Conservation (phyloP, 768 basidiomycete species). For the Tulasnella sp. region DNA sequence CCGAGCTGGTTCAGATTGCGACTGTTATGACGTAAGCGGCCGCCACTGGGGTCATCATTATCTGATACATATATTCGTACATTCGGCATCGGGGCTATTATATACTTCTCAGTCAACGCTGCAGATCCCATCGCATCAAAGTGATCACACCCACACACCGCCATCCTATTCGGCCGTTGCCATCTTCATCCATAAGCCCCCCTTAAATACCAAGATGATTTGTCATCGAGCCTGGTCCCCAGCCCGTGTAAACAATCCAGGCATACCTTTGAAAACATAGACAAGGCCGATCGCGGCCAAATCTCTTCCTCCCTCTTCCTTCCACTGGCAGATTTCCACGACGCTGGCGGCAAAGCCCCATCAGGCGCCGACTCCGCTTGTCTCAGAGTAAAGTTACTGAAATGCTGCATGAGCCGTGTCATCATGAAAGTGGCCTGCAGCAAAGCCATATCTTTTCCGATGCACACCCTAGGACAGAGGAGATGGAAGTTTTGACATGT, state of each 20-base stretch:
- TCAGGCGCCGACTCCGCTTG: constrained; percentile 13
- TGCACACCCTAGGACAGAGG: constrained; percentile 8
- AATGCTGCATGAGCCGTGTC: constrained; percentile 13
- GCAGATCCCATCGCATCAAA: too few species aligned
- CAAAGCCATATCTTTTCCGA: constrained; percentile 12
- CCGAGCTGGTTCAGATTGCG: not conserved
- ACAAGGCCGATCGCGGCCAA: constrained; percentile 13
- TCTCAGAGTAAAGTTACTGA: not conserved
- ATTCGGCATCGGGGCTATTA: too few species aligned
- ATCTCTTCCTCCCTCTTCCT: constrained; percentile 10
- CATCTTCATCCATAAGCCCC: constrained; percentile 16
- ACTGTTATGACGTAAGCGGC: not conserved
- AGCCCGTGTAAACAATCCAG: not conserved
- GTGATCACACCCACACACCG: too few species aligned
- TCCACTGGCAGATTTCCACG: constrained; percentile 13
- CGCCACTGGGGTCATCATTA: too few species aligned
- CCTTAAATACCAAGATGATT: not conserved
- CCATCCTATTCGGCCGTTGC: too few species aligned
- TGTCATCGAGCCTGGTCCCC: not conserved
- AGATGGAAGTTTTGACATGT: not conserved
- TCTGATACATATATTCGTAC: too few species aligned
- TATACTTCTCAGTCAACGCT: too few species aligned
- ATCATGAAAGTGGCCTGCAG: constrained; percentile 14
- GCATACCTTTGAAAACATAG: constrained; percentile 16
- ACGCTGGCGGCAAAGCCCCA: constrained; percentile 5